Evolutionary conservation across 768 basidiomycete genomes (phyloP).

Genomic region (Mycena indigotica): DNA sequence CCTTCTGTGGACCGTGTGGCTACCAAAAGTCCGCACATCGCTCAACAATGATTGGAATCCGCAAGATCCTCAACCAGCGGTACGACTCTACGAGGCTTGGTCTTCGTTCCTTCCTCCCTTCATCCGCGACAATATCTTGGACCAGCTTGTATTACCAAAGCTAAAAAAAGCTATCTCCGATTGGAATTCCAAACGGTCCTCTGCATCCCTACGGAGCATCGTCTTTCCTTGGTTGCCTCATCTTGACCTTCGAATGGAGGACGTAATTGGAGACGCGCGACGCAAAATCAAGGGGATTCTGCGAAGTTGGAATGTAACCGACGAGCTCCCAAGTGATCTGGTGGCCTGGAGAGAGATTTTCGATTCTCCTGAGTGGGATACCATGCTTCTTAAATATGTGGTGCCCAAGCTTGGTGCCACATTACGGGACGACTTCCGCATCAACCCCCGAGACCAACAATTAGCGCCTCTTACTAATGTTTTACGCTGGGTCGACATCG

Average conservation of each 20-base stretch:
- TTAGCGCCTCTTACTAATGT: conserved; percentile 80
- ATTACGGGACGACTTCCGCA: conserved; percentile 80
- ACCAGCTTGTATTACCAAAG: conserved; percentile 94
- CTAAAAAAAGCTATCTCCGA: conserved; percentile 79
- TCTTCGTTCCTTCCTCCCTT: conserved; percentile 84
- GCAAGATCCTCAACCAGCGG: conserved; percentile 67
- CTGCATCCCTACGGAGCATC: conserved; percentile 68
- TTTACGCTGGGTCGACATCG: conserved; percentile 72
- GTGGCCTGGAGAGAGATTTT: conserved; percentile 87
- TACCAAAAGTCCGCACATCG: conserved; percentile 89
- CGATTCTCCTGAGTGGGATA: conserved; percentile 82
- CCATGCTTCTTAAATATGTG: conserved; percentile 85
- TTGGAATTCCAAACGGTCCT: conserved; percentile 71
- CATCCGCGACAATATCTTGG: conserved; percentile 91
- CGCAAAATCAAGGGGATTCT: conserved; percentile 82
- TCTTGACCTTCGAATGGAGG: conserved; percentile 80
- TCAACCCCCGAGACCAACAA: conserved; percentile 91
- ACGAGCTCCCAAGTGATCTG: conserved; percentile 77
- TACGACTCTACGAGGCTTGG: conserved; percentile 89
- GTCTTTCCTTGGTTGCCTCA: conserved; percentile 97
- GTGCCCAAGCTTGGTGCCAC: conserved; percentile 87
- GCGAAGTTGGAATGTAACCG: conserved; percentile 70
- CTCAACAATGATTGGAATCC: conserved; percentile 97
- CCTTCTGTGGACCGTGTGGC: conserved; percentile 91
- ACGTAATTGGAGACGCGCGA: conserved; percentile 82